These are phyloP conservation scores for Boletus fagicola DNA, from an alignment of 768 basidiomycete genomes.

Conservation along the genomic window DNA sequence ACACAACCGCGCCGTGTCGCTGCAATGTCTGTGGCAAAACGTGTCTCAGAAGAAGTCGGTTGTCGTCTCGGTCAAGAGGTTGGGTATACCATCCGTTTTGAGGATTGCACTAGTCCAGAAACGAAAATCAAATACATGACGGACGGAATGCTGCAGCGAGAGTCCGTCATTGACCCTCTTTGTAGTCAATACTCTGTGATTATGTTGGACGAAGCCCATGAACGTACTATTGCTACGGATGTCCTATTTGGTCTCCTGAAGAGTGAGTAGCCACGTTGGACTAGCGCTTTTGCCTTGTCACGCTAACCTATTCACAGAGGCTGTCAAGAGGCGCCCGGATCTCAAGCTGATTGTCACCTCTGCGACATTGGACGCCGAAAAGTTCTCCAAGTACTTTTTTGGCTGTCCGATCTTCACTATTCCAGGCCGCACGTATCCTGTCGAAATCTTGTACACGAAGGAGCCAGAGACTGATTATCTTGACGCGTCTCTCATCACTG, in stretches of 20 bases:
- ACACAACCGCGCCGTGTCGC: constrained; percentile 99
- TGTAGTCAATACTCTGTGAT: constrained; percentile 90
- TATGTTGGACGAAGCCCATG: constrained; percentile 99
- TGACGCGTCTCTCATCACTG: constrained; percentile 95
- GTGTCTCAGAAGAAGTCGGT: constrained; percentile 97
- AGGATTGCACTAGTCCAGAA: constrained; percentile 98
- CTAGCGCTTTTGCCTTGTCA: neutral
- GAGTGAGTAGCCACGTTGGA: constrained; percentile 26
- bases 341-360: constrained; percentile 98
- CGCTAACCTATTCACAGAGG: constrained; percentile 56
- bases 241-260: constrained; percentile 95
- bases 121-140: constrained; percentile 99
- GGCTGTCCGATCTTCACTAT: constrained; percentile 99
- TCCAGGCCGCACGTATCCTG: constrained; percentile 98
- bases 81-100: constrained; percentile 98
- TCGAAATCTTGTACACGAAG: constrained; percentile 97
- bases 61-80: constrained; percentile 97
- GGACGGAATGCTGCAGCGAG: constrained; percentile 98
- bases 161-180: constrained; percentile 93
- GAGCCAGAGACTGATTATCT: constrained; percentile 98
- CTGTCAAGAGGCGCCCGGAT: constrained; percentile 90
- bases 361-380: constrained; percentile 98
- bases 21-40: constrained; percentile 98
- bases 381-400: constrained; percentile 99
- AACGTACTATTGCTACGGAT: constrained; percentile 97